These are phyloP conservation scores for rapeseed (Brassica napus) DNA, from an alignment of 345 rosid genomes.

Conservation along the genomic window DNA sequence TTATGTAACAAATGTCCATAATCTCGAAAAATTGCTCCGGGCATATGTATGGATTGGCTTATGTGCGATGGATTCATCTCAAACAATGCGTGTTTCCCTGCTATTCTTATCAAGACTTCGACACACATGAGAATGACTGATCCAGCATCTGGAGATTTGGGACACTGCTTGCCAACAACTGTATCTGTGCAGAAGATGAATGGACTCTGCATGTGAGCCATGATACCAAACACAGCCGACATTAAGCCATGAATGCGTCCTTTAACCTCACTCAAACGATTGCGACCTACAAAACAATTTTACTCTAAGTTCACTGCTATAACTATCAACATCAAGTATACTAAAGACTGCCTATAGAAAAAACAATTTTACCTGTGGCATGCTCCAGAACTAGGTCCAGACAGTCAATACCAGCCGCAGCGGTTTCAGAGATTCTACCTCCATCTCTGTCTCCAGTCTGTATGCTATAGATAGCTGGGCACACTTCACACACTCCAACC, in stretches of 20 bases:
- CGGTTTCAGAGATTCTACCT: constrained; percentile 63
- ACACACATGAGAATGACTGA: constrained; percentile 85
- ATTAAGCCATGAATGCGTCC: constrained; percentile 62
- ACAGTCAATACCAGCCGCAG: constrained; percentile 86
- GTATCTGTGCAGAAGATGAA: constrained; percentile 47
- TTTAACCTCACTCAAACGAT: constrained; percentile 59
- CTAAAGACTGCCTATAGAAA: background rate
- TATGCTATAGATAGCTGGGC: constrained; percentile 49
- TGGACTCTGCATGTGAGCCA: constrained; percentile 83
- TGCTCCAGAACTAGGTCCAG: constrained; percentile 84
- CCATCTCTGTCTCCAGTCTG: constrained; percentile 60
- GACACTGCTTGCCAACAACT: constrained; percentile 28
- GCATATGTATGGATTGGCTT: constrained; percentile 65
- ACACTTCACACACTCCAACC: constrained; percentile 64
- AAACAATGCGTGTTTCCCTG: constrained; percentile 67
- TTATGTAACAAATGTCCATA: constrained; percentile 30
- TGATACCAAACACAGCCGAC: constrained; percentile 69
- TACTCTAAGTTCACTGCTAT: background rate
- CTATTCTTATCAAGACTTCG: constrained; percentile 77
- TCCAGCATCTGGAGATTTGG: constrained; percentile 70
- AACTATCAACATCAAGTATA: constrained; percentile 12
- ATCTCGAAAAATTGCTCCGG: constrained; percentile 66
- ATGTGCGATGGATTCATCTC: constrained; percentile 75
- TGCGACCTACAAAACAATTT: constrained; percentile 59
- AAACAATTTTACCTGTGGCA: constrained; percentile 61